These are phyloP conservation scores for Lentinula detonsa DNA, from an alignment of 768 basidiomycete genomes.

Conservation along the genomic window DNA sequence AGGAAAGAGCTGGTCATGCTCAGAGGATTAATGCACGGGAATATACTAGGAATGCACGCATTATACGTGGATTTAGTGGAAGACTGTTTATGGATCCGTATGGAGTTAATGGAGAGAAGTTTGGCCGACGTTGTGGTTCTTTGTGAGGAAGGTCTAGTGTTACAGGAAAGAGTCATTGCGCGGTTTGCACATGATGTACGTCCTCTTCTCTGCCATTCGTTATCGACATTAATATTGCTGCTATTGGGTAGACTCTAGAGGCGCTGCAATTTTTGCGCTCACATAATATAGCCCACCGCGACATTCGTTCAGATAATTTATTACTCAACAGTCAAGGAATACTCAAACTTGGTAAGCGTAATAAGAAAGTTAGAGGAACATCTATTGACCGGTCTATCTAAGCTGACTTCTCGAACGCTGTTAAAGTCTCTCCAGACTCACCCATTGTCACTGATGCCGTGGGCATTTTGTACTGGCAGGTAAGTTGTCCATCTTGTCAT, in stretches of 20 bases:
- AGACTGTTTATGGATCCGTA: constrained; percentile 75
- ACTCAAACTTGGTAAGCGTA: constrained; percentile 63
- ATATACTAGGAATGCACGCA: constrained; percentile 63
- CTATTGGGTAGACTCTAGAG: constrained; percentile 42
- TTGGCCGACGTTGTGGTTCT: constrained; percentile 74
- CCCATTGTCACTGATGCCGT: constrained; percentile 52
- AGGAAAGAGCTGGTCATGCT: constrained; percentile 56
- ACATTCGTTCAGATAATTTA: constrained; percentile 80
- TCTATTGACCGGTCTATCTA: neutral
- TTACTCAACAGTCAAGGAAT: constrained; percentile 63
- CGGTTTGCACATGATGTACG: constrained; percentile 75
- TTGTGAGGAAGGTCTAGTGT: constrained; percentile 50
- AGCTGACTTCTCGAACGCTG: constrained; percentile 82
- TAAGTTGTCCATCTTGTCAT: constrained; percentile 16
- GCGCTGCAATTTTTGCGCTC: constrained; percentile 63
- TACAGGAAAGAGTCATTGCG: constrained; percentile 67
- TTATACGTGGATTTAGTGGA: constrained; percentile 64
- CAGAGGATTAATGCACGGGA: constrained; percentile 49
- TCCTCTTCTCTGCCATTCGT: constrained; percentile 8
- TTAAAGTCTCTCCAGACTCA: constrained; percentile 46
- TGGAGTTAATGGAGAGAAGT: constrained; percentile 89
- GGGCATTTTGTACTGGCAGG: constrained; percentile 81
- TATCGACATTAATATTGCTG: no score
- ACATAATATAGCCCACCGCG: constrained; percentile 72
- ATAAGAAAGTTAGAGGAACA: neutral